A percentile compares a stretch with the other conserved stretches of the same genome.
Evolutionary conservation across 2,329 filamentous ascomycete species (phyloP).

Genomic region (Laburnicola sp.): DNA sequence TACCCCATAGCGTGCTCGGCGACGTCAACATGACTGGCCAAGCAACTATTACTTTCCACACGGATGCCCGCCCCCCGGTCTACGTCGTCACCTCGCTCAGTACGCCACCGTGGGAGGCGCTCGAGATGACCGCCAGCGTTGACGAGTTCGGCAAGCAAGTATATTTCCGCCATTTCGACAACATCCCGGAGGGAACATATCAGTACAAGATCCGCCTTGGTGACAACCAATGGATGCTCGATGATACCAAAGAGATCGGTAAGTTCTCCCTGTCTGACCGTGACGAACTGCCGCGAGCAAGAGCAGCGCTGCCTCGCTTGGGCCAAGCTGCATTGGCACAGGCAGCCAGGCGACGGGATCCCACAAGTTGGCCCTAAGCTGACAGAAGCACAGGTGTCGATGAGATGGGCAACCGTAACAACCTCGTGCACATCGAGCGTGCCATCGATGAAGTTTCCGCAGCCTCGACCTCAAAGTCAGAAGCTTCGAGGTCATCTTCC

Average conservation of each 20-base stretch:
- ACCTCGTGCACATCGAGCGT: conserved; percentile 47
- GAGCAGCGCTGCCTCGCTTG: not conserved
- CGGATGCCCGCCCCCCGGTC: conserved; percentile 66
- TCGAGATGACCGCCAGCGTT: conserved; percentile 62
- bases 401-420: conserved; percentile 58
- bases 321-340: no score
- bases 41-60: conserved; percentile 64
- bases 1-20: conserved; percentile 1
- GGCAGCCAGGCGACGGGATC: not conserved
- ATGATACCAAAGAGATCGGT: conserved; percentile 65
- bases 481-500: no score
- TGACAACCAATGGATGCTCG: conserved; percentile 66
- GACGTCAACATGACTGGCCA: conserved; percentile 25
- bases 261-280: conserved; percentile 26
- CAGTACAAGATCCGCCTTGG: conserved; percentile 77
- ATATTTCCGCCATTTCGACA: conserved; percentile 61
- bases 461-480: no score
- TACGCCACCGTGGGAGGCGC: conserved; percentile 66
- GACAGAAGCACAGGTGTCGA: conserved; percentile 51
- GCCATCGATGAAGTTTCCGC: not conserved
- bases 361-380: conserved; percentile 12
- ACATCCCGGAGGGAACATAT: conserved; percentile 61
- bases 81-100: conserved; percentile 72
- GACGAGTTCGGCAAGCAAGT: conserved; percentile 57
- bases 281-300: not conserved